Evolutionary conservation across 192 early-diverging fungal genomes (phyloP).

Genomic region (Coemansia sp.): DNA sequence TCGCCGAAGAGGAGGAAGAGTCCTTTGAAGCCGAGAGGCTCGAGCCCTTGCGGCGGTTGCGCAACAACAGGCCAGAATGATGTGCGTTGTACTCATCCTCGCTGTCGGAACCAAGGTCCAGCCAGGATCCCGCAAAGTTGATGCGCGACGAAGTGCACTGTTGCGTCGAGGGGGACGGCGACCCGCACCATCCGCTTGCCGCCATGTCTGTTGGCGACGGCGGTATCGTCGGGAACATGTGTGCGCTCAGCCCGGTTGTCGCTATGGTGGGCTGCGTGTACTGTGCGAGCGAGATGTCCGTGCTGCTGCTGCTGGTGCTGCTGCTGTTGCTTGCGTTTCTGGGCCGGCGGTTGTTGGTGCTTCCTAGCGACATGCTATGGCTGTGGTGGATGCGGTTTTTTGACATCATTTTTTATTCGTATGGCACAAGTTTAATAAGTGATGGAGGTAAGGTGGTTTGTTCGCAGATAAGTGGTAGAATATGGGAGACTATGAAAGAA

Average conservation of each 20-base stretch:
- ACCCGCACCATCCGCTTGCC: neutral
- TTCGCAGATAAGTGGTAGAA: no score
- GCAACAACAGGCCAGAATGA: neutral
- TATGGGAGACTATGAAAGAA: no score
- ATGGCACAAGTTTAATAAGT: no score
- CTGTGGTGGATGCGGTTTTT: conserved; percentile 1
- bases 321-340: conserved; percentile 1
- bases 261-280: neutral
- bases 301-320: conserved; percentile 4
- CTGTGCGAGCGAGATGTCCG: neutral
- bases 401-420: neutral
- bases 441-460: no score
- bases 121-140: conserved; percentile 39
- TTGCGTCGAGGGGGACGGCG: conserved; percentile 1
- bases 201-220: neutral
- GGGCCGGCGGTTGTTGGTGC: neutral
- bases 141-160: conserved; percentile 16
- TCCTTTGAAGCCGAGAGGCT: conserved; percentile 18
- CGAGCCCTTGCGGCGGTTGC: conserved; percentile 33
- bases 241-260: neutral
- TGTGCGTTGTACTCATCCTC: conserved; percentile 3
- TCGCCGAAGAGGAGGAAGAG: neutral
- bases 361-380: conserved; percentile 6
- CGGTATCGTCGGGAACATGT: neutral
- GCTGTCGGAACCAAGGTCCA: conserved; percentile 34